These are phyloP conservation scores for Alternaria gaisen DNA, from an alignment of 2,329 filamentous ascomycete species.

Conservation along the genomic window DNA sequence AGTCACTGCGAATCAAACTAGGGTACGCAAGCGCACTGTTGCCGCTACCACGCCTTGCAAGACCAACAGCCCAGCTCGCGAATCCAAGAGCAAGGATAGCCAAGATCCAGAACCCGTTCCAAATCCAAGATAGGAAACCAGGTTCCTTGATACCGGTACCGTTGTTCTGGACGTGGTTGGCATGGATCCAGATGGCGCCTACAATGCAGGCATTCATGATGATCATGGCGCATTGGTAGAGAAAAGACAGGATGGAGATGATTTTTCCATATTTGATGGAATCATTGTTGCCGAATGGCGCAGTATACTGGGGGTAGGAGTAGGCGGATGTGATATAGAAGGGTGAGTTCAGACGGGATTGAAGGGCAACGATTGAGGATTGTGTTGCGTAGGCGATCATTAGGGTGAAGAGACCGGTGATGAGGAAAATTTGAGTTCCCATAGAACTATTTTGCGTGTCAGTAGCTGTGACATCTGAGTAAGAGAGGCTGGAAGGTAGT, in stretches of 20 bases:
- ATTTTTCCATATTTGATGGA: slow-evolving; percentile 15
- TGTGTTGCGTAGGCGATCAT: slow-evolving; percentile 27
- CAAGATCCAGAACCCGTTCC: slow-evolving; percentile 25
- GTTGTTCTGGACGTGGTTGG: slow-evolving; percentile 30
- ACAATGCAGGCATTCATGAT: slow-evolving; percentile 34
- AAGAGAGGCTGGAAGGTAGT: not conserved
- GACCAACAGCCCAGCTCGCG: slow-evolving; percentile 25
- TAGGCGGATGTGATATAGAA: slow-evolving; percentile 28
- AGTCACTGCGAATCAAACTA: not conserved
- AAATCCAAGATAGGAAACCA: slow-evolving; percentile 22
- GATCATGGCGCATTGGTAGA: slow-evolving; percentile 28
- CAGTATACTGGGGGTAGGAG: slow-evolving; percentile 22
- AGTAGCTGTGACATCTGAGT: not conserved
- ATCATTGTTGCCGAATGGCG: not conserved
- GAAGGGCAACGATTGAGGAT: slow-evolving; percentile 24
- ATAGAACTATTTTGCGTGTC: slow-evolving; percentile 10
- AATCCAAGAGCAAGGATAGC: slow-evolving; percentile 25
- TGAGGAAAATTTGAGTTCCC: slow-evolving; percentile 25
- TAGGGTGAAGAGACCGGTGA: slow-evolving; percentile 24
- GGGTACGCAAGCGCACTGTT: slow-evolving; percentile 19
- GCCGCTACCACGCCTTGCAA: slow-evolving; percentile 11
- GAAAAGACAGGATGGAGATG: slow-evolving; percentile 28
- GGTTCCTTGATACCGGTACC: slow-evolving; percentile 23
- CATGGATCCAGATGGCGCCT: slow-evolving; percentile 30
- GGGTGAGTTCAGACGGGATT: slow-evolving; percentile 21